Evolutionary conservation across 1,284 basidiomycete species (phyloP).

Genomic region (Leucocoprinus gongylophorus): DNA sequence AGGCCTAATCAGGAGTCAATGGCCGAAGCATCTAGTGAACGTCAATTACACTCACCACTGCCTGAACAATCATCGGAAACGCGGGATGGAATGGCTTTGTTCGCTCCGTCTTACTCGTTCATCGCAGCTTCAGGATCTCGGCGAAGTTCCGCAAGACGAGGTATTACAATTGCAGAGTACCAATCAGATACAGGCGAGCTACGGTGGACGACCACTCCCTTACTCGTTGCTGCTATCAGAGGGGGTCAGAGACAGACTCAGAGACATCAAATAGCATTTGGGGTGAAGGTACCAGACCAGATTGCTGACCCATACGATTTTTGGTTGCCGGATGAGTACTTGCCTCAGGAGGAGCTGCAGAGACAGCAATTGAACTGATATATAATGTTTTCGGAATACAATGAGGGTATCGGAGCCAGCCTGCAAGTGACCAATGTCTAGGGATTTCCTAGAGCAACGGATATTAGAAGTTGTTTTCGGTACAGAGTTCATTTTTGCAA

Average conservation of each 20-base stretch:
- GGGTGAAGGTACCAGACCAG: constrained; percentile 29
- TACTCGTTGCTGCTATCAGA: constrained; percentile 46
- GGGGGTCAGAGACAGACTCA: constrained; percentile 41
- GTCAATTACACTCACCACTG: not conserved
- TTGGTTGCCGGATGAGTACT: constrained; percentile 24
- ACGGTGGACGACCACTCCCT: constrained; percentile 26
- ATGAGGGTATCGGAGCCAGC: no score
- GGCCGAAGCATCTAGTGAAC: not conserved
- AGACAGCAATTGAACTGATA: no score
- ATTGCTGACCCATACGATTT: constrained; percentile 24
- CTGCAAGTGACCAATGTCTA: not conserved
- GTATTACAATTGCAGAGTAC: not conserved
- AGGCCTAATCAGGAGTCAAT: not conserved
- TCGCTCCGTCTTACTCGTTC: not conserved
- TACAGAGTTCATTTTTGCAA: no score
- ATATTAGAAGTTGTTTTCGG: no score
- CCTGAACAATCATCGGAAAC: not conserved
- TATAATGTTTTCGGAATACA: no score
- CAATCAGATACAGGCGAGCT: constrained; percentile 16
- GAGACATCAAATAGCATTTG: constrained; percentile 50
- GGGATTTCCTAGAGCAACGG: no score
- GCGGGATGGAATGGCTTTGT: not conserved
- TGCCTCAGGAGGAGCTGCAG: constrained; percentile 10
- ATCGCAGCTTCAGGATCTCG: not conserved
- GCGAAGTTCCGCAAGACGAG: not conserved